phyloP scores from a whole-genome alignment of 257 asterid species.

The Capsicum chinense region DNA sequence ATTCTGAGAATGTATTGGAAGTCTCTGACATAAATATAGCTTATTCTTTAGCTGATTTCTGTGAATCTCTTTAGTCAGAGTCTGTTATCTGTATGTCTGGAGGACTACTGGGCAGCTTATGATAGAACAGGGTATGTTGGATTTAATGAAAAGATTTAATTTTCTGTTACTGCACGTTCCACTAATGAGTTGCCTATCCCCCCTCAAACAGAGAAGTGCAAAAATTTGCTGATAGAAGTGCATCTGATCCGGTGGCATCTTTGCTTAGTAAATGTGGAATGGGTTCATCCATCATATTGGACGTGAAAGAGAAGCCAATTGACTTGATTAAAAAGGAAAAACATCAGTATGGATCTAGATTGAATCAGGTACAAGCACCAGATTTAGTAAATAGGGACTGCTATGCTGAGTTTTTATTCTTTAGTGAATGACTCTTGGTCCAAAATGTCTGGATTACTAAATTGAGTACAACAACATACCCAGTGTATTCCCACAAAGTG shows the following conservation, averaged over 20 bases:
- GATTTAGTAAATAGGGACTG: constrained; percentile 20
- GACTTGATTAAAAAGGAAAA: constrained; percentile 43
- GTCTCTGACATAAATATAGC: not conserved
- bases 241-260: constrained; percentile 42
- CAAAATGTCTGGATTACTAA: not conserved
- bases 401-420: not conserved
- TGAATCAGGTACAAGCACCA: constrained; percentile 44
- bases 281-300: constrained; percentile 40
- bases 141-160: constrained; percentile 26
- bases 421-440: not conserved
- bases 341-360: constrained; percentile 40
- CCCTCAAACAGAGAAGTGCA: constrained; percentile 60
- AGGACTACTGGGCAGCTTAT: constrained; percentile 75
- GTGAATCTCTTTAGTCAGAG: constrained; percentile 59
- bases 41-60: constrained; percentile 35
- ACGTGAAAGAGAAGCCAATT: constrained; percentile 42
- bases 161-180: constrained; percentile 29
- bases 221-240: constrained; percentile 50
- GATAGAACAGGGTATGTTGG: constrained; percentile 54
- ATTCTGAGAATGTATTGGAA: constrained; percentile 15
- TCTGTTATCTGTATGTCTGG: constrained; percentile 68
- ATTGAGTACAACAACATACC: not conserved
- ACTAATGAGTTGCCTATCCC: constrained; percentile 28
- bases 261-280: constrained; percentile 42
- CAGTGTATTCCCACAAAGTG: too few relatives aligned